A percentile compares a stretch with the other conserved stretches of the same genome.
phyloP scores from a whole-genome alignment of 2,329 filamentous ascomycete genomes.

The Monosporascus sp. region DNA sequence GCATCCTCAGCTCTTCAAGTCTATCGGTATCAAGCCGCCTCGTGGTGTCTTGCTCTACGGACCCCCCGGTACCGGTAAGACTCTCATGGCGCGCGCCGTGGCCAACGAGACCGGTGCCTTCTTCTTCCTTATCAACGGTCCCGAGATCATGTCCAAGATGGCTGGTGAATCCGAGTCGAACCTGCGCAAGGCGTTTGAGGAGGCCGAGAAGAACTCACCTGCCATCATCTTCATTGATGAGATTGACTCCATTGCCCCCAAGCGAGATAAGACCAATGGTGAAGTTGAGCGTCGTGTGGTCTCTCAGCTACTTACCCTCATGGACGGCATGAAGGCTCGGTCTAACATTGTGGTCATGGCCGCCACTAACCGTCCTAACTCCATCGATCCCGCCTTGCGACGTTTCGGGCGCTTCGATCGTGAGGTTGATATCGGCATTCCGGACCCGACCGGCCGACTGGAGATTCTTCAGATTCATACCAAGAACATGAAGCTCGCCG shows the following conservation, averaged over 20 bases:
- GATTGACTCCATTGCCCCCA: conserved; percentile 97
- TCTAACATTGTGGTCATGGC: conserved; percentile 99
- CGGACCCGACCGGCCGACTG: conserved; percentile 94
- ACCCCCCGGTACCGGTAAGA: conserved; percentile 98
- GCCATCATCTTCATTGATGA: conserved; percentile 99
- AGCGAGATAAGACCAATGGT: conserved; percentile 99
- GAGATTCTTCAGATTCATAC: conserved; percentile 99
- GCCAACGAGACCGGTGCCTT: conserved; percentile 98
- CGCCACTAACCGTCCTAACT: conserved; percentile 97
- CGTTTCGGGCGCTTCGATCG: conserved; percentile 98
- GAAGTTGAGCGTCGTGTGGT: conserved; percentile 98
- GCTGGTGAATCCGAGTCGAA: conserved; percentile 99
- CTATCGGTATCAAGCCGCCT: conserved; percentile 98
- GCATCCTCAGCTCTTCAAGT: conserved; percentile 99
- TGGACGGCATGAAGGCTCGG: conserved; percentile 99
- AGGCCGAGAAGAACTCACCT: conserved; percentile 98
- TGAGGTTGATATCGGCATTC: conserved; percentile 97
- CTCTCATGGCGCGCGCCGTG: conserved; percentile 95
- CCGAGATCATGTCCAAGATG: conserved; percentile 99
- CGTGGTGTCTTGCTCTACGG: conserved; percentile 96
- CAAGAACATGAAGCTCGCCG: conserved; percentile 99
- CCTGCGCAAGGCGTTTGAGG: conserved; percentile 97
- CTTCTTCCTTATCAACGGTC: conserved; percentile 99
- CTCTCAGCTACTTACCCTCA: conserved; percentile 88
- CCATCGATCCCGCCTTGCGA: conserved; percentile 93